Conservation (phyloP, 2,329 filamentous ascomycete genomes). For the Chaetomiaceae sp. region DNA sequence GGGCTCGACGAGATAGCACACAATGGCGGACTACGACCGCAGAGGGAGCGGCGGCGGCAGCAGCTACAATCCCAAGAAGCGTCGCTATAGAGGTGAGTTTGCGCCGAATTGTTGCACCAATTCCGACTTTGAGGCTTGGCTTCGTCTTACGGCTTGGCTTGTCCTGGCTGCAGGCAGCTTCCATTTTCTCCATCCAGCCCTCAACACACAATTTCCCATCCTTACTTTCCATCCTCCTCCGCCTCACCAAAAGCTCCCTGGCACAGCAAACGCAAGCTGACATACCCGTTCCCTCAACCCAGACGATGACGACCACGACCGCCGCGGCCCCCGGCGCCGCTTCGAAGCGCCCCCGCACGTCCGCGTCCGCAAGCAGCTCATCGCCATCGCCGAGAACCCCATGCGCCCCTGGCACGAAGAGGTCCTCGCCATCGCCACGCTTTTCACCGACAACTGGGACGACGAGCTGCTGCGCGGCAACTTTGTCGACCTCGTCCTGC, state of each 20-base stretch:
- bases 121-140: background rate
- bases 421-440: slow-evolving; percentile 67
- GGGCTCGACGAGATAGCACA: slow-evolving; percentile 7
- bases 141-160: background rate
- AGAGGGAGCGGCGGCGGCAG: slow-evolving; percentile 45
- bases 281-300: slow-evolving; percentile 4
- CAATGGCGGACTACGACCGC: slow-evolving; percentile 56
- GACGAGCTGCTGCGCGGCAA: slow-evolving; percentile 69
- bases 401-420: slow-evolving; percentile 76
- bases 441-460: slow-evolving; percentile 79
- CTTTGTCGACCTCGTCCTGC: slow-evolving; percentile 69
- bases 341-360: slow-evolving; percentile 65
- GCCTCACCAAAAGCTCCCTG: too few relatives aligned
- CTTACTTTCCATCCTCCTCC: background rate
- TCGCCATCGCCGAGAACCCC: slow-evolving; percentile 77
- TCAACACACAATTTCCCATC: background rate
- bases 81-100: slow-evolving; percentile 69
- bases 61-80: slow-evolving; percentile 64
- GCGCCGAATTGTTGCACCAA: background rate
- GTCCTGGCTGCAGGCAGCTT: background rate
- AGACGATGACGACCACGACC: slow-evolving; percentile 70
- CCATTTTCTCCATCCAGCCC: background rate
- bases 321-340: slow-evolving; percentile 59
- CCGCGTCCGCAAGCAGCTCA: slow-evolving; percentile 71
- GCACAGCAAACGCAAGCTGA: background rate